Evolutionary conservation across 2,329 filamentous ascomycete species (phyloP).

Genomic region (Hymenoscyphus occultus): DNA sequence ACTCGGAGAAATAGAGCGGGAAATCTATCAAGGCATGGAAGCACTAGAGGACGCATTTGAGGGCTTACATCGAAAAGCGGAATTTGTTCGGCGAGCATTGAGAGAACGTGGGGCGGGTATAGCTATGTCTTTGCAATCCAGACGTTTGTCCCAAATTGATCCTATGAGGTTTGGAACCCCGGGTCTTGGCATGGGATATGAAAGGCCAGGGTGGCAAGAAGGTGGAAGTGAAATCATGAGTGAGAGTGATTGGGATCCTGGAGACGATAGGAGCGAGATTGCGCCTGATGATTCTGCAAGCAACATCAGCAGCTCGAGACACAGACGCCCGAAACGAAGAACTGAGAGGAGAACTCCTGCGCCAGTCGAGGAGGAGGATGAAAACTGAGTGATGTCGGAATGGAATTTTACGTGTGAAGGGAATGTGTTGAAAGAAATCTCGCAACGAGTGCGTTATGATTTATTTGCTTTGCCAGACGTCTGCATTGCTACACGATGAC

Average conservation of each 20-base stretch:
- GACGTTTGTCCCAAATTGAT: conserved; percentile 30
- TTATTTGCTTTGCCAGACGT: conserved; percentile 4
- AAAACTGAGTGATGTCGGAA: conserved; percentile 26
- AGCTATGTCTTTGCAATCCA: conserved; percentile 33
- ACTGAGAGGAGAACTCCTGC: conserved; percentile 69
- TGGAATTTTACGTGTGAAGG: neutral
- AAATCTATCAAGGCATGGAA: conserved; percentile 94
- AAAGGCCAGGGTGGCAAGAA: conserved; percentile 32
- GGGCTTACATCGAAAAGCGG: conserved; percentile 79
- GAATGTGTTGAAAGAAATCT: neutral
- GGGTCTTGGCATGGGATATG: conserved; percentile 35
- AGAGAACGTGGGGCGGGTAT: conserved; percentile 81
- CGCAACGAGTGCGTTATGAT: neutral
- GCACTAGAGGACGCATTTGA: conserved; percentile 92
- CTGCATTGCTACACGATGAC: conserved; percentile 2
- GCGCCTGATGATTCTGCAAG: conserved; percentile 78
- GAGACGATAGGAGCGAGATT: conserved; percentile 55
- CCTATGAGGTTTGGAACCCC: conserved; percentile 43
- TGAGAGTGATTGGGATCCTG: conserved; percentile 36
- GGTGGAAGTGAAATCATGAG: conserved; percentile 47
- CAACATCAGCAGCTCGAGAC: conserved; percentile 71
- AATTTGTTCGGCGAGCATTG: conserved; percentile 72
- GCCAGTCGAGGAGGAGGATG: conserved; percentile 66
- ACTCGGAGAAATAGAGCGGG: conserved; percentile 85
- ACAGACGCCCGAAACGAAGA: conserved; percentile 64